Evolutionary conservation across 2,329 filamentous ascomycete species (phyloP).

Genomic region (Helicocarpus griseus): DNA sequence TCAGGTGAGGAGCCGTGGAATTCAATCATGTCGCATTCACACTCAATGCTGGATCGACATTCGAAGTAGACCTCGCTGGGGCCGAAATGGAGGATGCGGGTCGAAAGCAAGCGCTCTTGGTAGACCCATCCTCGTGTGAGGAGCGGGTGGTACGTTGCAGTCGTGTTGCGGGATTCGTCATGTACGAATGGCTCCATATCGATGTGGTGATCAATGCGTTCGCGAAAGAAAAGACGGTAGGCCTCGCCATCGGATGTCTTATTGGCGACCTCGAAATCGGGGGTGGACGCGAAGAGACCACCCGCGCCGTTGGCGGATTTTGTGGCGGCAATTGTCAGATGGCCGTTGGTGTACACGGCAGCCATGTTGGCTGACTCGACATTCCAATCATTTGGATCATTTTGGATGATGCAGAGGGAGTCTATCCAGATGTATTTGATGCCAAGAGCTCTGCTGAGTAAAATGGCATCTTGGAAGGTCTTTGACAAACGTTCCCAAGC

Average conservation of each 20-base stretch:
- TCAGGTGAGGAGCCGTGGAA: neutral
- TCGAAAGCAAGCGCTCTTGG: constrained; percentile 1
- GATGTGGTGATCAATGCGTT: constrained; percentile 1
- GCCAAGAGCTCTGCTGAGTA: neutral
- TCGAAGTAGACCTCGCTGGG: neutral
- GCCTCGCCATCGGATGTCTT: neutral
- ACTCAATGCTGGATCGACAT: neutral
- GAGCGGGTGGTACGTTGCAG: neutral
- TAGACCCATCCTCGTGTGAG: constrained; percentile 1
- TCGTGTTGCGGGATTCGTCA: neutral
- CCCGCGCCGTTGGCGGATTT: neutral
- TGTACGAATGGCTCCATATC: neutral
- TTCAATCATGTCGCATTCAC: neutral
- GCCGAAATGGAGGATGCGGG: neutral
- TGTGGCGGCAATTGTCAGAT: neutral
- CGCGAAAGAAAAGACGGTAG: constrained; percentile 2
- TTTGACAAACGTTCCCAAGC: neutral
- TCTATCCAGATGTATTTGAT: constrained; percentile 1
- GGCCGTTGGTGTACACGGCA: neutral
- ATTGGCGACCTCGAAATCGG: neutral
- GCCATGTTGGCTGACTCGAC: neutral
- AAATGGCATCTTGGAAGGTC: neutral
- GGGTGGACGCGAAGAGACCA: neutral
- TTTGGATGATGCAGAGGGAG: constrained; percentile 3
- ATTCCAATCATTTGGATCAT: neutral